Base-by-base conservation (phyloP, 176 grass and related monocot species). In the Ensete glaucum region DNA sequence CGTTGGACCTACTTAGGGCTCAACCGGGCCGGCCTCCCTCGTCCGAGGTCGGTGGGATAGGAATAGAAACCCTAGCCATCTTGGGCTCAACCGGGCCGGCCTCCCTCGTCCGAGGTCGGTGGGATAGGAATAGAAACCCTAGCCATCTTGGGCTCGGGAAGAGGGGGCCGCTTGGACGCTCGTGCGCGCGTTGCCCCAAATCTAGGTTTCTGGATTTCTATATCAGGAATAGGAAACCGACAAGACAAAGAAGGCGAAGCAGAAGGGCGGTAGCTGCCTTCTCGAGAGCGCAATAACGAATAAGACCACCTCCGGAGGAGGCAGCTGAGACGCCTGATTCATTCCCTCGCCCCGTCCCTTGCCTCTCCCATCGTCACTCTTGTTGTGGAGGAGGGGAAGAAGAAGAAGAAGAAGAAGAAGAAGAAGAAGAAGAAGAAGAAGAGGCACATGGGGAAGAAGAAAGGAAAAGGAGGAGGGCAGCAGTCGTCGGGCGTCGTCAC, bases 391-490 rank as follows among this genome's bases (percentile, higher is more conserved):
- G 53, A n/a, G 27, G 12, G 51, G 11, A 79, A 88, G 87, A 79
- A n/a, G 64, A 23, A 78, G 77, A 90, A 74, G 71, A 50, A 53
- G 12, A n/a, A 62, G 56, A 75, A 80, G 54, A 79, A n/a, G 64
- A 23, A 78, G 77, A 90, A 74, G 71, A 50, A n/a, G 11, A 79
- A 88, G 87, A 79, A n/a, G 64, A 23, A 78, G 77, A 90, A 74
- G 71, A 50, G 58, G 12, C 20, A 62, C 50, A 84, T 82, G 67
- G 75, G 57, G 56, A 75, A 80, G 54, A 67, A n/a, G 23, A 63
- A 9, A 34, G 43, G 64, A 63, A 25, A 23, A 1, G 75, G 51
- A 73, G 52, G 76, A 13, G 74, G 19, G 49, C 13, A 49, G 43
- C 69, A 19, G 66, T 27, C 52, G 29, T n/a, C 56, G 48, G 68